Evolutionary conservation across 208 protist species (phyloP).

Genomic region (Histomonas meleagridis): DNA sequence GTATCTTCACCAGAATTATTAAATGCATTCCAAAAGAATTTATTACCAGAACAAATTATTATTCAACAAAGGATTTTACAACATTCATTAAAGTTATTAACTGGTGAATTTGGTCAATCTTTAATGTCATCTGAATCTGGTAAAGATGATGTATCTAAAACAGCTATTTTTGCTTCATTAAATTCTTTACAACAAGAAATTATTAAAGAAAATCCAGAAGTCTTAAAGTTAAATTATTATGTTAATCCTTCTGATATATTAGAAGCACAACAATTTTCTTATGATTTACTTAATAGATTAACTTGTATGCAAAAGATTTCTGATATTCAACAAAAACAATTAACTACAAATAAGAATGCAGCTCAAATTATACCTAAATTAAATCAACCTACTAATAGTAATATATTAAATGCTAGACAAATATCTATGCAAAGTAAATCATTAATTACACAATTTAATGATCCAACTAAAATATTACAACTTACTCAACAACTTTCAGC

Average conservation of each 20-base stretch:
- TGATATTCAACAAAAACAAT: background rate
- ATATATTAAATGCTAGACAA: too few species aligned
- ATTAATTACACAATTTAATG: too few species aligned
- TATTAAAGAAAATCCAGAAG: background rate
- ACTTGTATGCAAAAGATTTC: background rate
- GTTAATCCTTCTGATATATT: background rate
- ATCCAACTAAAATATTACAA: too few species aligned
- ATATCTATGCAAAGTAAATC: too few species aligned
- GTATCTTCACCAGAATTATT: background rate
- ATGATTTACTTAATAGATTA: background rate
- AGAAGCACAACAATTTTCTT: background rate
- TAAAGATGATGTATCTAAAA: background rate
- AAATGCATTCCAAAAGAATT: background rate
- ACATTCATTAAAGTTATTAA: background rate
- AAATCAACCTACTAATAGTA: too few species aligned
- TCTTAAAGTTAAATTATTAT: background rate
- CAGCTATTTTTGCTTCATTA: background rate
- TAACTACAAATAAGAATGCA: background rate
- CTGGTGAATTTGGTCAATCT: background rate
- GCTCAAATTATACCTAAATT: too few species aligned
- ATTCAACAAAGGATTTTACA: background rate
- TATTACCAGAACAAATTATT: background rate
- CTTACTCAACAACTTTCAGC: too few species aligned
- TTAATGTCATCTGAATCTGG: too few species aligned
- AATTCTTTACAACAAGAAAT: background rate